Percentiles rank a stretch among this genome's conserved stretches.
phyloP scores from a whole-genome alignment of 2,329 filamentous ascomycete species.

The Teratosphaeria pseudoeucalypti region DNA sequence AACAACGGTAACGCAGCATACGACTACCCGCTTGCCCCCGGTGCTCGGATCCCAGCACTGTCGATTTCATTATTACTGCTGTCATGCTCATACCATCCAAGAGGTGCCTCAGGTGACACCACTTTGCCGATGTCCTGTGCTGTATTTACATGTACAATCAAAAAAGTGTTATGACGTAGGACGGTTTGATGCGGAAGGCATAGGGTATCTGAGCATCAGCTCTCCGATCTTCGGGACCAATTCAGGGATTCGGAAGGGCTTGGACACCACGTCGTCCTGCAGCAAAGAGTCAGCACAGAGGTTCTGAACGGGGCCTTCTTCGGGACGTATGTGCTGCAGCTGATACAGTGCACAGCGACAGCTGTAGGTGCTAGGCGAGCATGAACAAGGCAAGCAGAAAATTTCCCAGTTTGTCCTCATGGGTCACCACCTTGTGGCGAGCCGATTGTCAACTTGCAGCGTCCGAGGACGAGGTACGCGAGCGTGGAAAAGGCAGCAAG shows the following conservation, averaged over 20 bases:
- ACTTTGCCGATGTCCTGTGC: neutral
- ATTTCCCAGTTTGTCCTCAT: too few relatives aligned
- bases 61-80: neutral
- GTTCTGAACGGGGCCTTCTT: neutral
- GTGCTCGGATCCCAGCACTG: neutral
- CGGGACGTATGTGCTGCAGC: neutral
- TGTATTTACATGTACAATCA: neutral
- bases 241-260: slow-evolving; percentile 42
- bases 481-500: too few relatives aligned
- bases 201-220: slow-evolving; percentile 27
- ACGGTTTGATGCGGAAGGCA: slow-evolving; percentile 5
- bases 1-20: neutral
- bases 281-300: slow-evolving; percentile 1
- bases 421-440: neutral
- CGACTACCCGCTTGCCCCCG: neutral
- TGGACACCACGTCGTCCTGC: slow-evolving; percentile 41
- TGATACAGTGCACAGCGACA: neutral
- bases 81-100: neutral
- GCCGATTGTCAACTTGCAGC: too few relatives aligned
- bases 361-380: neutral
- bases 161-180: neutral
- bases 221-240: slow-evolving; percentile 43
- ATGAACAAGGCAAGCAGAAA: neutral
- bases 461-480: too few relatives aligned
- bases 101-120: neutral